Percentiles rank a stretch among this genome's conserved stretches.
phyloP scores from a whole-genome alignment of 768 basidiomycete genomes.

The Phaeolepiota aurea region DNA sequence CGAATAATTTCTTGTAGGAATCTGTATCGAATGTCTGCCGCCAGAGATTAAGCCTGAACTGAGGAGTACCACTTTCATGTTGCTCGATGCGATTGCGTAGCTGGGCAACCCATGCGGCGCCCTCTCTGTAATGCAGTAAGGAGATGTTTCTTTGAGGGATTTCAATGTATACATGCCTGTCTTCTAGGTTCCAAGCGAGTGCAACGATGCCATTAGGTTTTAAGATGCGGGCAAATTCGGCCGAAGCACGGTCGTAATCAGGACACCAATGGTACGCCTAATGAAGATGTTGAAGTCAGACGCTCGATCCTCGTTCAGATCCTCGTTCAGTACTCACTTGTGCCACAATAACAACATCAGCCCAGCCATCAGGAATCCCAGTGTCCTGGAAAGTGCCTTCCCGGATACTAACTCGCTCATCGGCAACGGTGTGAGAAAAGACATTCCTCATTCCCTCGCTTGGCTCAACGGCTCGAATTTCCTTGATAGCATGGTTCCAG shows the following conservation, averaged over 20 bases:
- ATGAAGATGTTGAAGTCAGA: no score
- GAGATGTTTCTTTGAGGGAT: neutral
- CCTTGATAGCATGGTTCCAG: conserved; percentile 40
- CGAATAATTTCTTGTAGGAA: conserved; percentile 53
- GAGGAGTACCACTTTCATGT: conserved; percentile 69
- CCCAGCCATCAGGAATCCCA: conserved; percentile 56
- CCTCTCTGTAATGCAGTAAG: conserved; percentile 30
- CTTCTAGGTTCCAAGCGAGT: conserved; percentile 90
- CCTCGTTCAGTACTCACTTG: conserved; percentile 44
- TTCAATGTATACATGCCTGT: conserved; percentile 35
- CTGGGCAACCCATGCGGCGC: conserved; percentile 66
- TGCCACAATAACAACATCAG: conserved; percentile 71
- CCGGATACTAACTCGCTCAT: conserved; percentile 41
- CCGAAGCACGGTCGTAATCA: conserved; percentile 60
- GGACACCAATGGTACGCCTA: conserved; percentile 95
- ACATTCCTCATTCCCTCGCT: conserved; percentile 77
- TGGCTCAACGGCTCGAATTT: conserved; percentile 73
- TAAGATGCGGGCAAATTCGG: conserved; percentile 75
- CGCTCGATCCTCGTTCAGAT: neutral
- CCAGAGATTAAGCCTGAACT: conserved; percentile 76
- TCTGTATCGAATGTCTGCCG: conserved; percentile 55
- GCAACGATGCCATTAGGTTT: conserved; percentile 65
- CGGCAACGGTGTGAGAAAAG: conserved; percentile 49
- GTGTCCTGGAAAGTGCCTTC: conserved; percentile 70
- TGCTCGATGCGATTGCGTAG: conserved; percentile 62